Base-by-base conservation (phyloP, 352 stramenopile species). In the Phytophthora capsici region DNA sequence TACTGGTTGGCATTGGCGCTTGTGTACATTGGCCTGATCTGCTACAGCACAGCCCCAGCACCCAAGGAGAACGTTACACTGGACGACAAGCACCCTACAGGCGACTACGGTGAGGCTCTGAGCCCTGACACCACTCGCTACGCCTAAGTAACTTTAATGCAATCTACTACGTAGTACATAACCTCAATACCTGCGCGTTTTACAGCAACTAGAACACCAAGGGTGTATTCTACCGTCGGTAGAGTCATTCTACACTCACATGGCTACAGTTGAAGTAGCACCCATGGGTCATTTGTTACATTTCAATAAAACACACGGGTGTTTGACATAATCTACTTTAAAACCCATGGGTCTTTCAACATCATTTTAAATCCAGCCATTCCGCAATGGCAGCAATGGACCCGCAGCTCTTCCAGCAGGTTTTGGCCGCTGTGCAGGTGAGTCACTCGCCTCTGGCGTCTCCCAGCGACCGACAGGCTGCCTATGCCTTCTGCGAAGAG, bases 401-500 rank as follows among this genome's bases (percentile, higher is more conserved):
- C 53, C 30, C 65, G 50, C 73, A 90, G 41, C 62, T 91, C 38
- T 94, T 90, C 64, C 65, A 90, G 64, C 82, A 88, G 53, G 73
- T 92, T 58, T 69, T 94, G 67, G 70, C 88, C 51, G 86, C 86
- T 14, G 77, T 94, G 16, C 76, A 91, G 49, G 77, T 90, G 38
- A 89, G 74, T 55, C 84, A 92, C 78, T 90, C 83, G 66, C 70
- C 71, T n/a, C 52, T 73, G 22, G 78, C 78, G 19, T 67, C 76
- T 3, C 43, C 78, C 2, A 65, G 38, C 0, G 83, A 92, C 2
- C 80, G 83, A 10, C 59, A 78, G 23, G 73, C 69, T 19, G 83
- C 86, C 14, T 94, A 94, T 50, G 77, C 70, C 34, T 92, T 90
- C 67, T 90, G 83, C 43, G 83, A 94, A 50, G 63, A 82, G 46